These are phyloP conservation scores for Cyclotella sp. DNA, from an alignment of 108 stramenopile genomes.

Conservation along the genomic window DNA sequence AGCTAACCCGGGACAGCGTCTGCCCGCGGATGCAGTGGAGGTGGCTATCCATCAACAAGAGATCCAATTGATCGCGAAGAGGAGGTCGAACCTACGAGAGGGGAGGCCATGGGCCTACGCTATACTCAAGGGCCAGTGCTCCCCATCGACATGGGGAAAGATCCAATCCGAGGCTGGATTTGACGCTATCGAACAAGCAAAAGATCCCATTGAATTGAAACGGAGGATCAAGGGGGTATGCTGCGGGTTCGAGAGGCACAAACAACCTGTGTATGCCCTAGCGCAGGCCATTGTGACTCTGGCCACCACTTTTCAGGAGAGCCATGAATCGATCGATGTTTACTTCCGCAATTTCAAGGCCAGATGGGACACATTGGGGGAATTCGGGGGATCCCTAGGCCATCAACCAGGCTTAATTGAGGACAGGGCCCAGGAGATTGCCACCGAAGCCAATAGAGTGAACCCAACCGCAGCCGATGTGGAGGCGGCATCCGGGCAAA, in stretches of 20 bases:
- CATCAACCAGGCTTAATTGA: not conserved
- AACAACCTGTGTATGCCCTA: not conserved
- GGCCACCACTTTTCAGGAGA: not conserved
- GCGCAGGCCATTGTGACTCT: not conserved
- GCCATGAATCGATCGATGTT: not conserved
- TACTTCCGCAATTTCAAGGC: not conserved
- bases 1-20: not conserved
- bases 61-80: constrained; percentile 7
- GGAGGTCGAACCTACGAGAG: not conserved
- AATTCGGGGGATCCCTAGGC: constrained; percentile 2
- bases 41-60: too few relatives aligned
- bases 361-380: not conserved
- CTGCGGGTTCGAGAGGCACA: constrained; percentile 3
- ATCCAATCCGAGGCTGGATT: too few relatives aligned
- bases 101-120: not conserved
- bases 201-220: not conserved
- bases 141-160: too few relatives aligned
- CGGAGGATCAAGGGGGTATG: not conserved
- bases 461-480: not conserved
- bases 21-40: not conserved
- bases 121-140: too few relatives aligned
- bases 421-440: not conserved
- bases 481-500: not conserved
- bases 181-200: not conserved
- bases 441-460: not conserved